These are phyloP conservation scores for Isabelozyma gotoi DNA, from an alignment of 805 yeast genomes.

Conservation along the genomic window DNA sequence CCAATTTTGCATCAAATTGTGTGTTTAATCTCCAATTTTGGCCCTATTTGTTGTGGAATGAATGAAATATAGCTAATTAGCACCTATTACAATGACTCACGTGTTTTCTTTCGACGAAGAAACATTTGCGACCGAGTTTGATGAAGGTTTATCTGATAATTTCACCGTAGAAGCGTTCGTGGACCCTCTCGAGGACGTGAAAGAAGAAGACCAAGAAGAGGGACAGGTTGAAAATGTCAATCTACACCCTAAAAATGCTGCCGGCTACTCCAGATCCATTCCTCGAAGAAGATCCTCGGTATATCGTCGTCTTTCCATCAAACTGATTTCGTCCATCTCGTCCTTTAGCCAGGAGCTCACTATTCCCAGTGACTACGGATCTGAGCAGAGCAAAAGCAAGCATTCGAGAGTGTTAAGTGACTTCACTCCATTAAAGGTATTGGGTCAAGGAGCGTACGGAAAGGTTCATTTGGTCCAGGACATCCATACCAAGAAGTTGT, in stretches of 20 bases:
- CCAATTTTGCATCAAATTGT: too few species aligned
- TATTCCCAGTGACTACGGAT: slow-evolving; percentile 11
- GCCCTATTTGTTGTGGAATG: too few species aligned
- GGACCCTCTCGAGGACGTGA: slow-evolving; percentile 3
- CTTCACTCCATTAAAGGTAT: slow-evolving; percentile 71
- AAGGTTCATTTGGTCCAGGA: slow-evolving; percentile 80
- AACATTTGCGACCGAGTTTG: slow-evolving; percentile 5
- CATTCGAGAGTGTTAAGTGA: slow-evolving; percentile 34
- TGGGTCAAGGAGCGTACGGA: slow-evolving; percentile 89
- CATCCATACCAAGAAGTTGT: slow-evolving; percentile 56
- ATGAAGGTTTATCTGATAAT: not conserved
- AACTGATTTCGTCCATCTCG: slow-evolving; percentile 2
- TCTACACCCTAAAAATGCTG: not conserved
- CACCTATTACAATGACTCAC: slow-evolving; percentile 2
- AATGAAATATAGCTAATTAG: not conserved
- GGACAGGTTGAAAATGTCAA: slow-evolving; percentile 1
- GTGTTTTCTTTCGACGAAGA: slow-evolving; percentile 16
- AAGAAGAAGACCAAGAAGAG: not conserved
- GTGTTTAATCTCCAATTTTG: too few species aligned
- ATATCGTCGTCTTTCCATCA: slow-evolving; percentile 13
- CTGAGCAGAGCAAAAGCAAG: not conserved
- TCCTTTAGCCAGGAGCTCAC: slow-evolving; percentile 7
- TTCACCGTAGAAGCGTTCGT: not conserved
- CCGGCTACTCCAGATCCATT: slow-evolving; percentile 1
- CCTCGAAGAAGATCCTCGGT: slow-evolving; percentile 13